Percentiles rank a stretch among this genome's conserved stretches.
phyloP scores from a whole-genome alignment of 176 grass and related monocot species.

The Eleusine coracana region DNA sequence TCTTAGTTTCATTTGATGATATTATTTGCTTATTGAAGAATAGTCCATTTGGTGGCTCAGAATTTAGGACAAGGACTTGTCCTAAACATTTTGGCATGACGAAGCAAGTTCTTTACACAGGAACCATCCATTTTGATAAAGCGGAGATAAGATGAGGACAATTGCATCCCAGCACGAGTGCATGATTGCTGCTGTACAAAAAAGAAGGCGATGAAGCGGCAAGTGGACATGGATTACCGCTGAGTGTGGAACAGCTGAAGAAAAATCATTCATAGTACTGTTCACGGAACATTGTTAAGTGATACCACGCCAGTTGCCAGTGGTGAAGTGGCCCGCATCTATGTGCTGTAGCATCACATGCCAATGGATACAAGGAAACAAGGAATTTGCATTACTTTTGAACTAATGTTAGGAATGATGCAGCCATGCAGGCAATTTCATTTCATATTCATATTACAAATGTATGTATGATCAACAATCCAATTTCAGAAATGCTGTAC shows the following conservation, averaged over 20 bases:
- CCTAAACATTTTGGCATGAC: background rate
- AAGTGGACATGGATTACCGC: background rate
- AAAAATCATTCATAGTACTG: background rate
- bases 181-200: background rate
- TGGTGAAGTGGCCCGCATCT: background rate
- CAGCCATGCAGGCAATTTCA: background rate
- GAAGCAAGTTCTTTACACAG: slow-evolving; percentile 9
- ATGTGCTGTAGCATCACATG: background rate
- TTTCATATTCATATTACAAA: slow-evolving; percentile 2
- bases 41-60: background rate
- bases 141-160: background rate
- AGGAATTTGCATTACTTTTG: slow-evolving; percentile 24
- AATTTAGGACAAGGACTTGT: background rate
- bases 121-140: slow-evolving; percentile 34
- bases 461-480: slow-evolving; percentile 1
- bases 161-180: background rate
- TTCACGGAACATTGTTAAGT: slow-evolving; percentile 21
- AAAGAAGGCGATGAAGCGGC: slow-evolving; percentile 13
- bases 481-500: slow-evolving; percentile 20
- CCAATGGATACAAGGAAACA: slow-evolving; percentile 9
- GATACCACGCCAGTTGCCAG: background rate
- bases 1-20: slow-evolving; percentile 9
- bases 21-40: slow-evolving; percentile 10
- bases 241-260: background rate
- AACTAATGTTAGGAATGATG: slow-evolving; percentile 5